Evolutionary conservation across 108 stramenopile species (phyloP), one percentile per base, ranked within the genome.

Genomic region (Nitzschia sp.): DNA sequence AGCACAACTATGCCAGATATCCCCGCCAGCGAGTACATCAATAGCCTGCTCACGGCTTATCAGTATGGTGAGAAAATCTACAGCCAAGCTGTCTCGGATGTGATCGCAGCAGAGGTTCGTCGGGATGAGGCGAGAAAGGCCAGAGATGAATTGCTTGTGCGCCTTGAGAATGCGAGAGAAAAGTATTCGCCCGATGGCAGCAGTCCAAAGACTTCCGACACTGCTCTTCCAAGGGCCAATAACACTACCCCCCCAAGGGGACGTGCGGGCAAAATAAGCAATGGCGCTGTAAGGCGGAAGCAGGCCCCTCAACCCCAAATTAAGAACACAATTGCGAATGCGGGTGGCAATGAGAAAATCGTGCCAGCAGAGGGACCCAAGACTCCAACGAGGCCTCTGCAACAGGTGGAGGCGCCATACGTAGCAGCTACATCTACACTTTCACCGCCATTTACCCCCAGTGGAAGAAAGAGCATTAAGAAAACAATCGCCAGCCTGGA

Each of bases 21-120:
- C 9, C 31, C 68, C 5, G 45, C 68, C 16, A 58, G 68, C n/a
- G 68, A 69, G 25, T 47, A 69, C 57, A 4, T 69, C 13, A 50
- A 59, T 34, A 59, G 45, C 21, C 50, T 71, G 1, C 31, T 71
- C 38, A n/a, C n/a, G 16, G 57, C 44, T 9, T 71, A 53, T 41
- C 70, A 71, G 33, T 16, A 29, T 27, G 70, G 60, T 19, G 50
- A 61, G 41, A 71, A 50, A 29, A 21, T 34, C 3, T 60, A 53
- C 27, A 28, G 38, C 11, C 60, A 71, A 53, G 52, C 60, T 17
- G 70, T 58, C 17, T 28, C 70, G 1, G 70, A 71, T 47, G 59
- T 71, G 21, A 60, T 71, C 6, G 33, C 19, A 1, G 70, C 70
- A 15, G 57, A 71, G 50, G 53, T 58, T 19, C 46, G 70, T 29